Evolutionary conservation across 768 basidiomycete genomes (phyloP).

Genomic region (Leccinellum luteum): DNA sequence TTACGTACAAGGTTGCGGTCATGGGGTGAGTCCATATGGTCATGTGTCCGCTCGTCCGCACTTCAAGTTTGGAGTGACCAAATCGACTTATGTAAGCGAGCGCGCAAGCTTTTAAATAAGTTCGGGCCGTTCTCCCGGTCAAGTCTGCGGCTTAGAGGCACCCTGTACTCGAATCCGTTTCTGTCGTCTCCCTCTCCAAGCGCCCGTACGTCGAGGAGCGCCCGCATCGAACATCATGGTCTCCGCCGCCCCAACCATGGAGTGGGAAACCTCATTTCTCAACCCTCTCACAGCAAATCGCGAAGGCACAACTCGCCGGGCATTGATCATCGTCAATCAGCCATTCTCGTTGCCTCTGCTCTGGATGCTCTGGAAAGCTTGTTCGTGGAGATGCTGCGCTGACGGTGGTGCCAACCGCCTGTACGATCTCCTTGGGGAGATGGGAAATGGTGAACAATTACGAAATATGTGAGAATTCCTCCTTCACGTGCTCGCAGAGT

Average conservation of each 20-base stretch:
- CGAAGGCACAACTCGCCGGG: slow-evolving; percentile 30
- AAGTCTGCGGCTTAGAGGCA: not conserved
- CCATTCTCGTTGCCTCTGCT: slow-evolving; percentile 71
- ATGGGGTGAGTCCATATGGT: too few relatives aligned
- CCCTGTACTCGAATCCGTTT: not conserved
- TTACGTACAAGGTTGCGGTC: too few relatives aligned
- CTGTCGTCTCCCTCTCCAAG: not conserved
- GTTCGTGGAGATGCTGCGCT: slow-evolving; percentile 64
- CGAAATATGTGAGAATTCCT: slow-evolving; percentile 14
- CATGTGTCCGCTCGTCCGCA: too few relatives aligned
- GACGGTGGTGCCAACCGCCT: slow-evolving; percentile 89
- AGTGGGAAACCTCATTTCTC: slow-evolving; percentile 28
- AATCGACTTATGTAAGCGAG: too few relatives aligned
- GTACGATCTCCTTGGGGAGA: slow-evolving; percentile 48
- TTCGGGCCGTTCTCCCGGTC: not conserved
- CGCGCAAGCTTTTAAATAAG: too few relatives aligned
- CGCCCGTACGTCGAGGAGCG: not conserved
- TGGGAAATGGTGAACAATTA: slow-evolving; percentile 2
- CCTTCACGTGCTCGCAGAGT: not conserved
- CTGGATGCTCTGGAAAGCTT: slow-evolving; percentile 52
- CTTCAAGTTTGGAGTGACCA: too few relatives aligned
- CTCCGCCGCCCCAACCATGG: not conserved
- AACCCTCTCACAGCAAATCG: slow-evolving; percentile 12
- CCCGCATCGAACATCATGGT: not conserved
- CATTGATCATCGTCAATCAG: slow-evolving; percentile 88